Percentiles rank a stretch among this genome's conserved stretches.
These are phyloP conservation scores for Nannizzia gypsea DNA, from an alignment of 2,329 filamentous ascomycete genomes.

Conservation along the genomic window DNA sequence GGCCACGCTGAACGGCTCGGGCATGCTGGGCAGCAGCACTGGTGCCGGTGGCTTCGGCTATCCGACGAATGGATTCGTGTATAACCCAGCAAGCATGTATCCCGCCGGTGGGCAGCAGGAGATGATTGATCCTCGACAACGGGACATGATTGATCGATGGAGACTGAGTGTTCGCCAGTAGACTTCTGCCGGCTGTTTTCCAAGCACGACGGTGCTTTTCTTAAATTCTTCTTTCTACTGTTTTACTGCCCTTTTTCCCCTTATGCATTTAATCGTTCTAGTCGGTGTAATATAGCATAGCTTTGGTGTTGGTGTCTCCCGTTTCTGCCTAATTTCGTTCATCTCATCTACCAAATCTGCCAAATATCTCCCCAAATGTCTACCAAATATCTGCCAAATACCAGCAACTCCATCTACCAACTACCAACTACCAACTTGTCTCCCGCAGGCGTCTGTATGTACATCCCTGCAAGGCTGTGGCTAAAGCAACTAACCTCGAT, in stretches of 20 bases:
- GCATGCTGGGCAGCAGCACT: background rate
- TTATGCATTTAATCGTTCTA: constrained; percentile 4
- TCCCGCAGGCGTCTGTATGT: too few species aligned
- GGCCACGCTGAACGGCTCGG: background rate
- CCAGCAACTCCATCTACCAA: too few species aligned
- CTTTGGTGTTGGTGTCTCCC: background rate
- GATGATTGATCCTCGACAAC: constrained; percentile 38
- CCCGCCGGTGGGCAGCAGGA: background rate
- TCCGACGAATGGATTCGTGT: background rate
- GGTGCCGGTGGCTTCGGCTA: constrained; percentile 5
- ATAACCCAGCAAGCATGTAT: background rate
- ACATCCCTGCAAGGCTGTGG: background rate
- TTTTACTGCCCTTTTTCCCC: background rate
- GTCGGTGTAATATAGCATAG: constrained; percentile 1
- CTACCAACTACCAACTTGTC: too few species aligned
- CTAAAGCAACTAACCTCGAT: background rate
- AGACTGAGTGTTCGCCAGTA: constrained; percentile 33
- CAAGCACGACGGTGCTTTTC: background rate
- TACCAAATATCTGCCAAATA: background rate
- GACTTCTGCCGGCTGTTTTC: background rate
- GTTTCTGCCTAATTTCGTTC: background rate
- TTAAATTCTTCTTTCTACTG: background rate
- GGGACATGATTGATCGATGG: constrained; percentile 50
- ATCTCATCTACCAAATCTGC: background rate
- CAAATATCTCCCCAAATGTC: background rate